A percentile compares a stretch with the other conserved stretches of the same genome.
Conservation (phyloP, 1,139 yeast genomes). For the Yamadazyma pseudoaaseri region DNA sequence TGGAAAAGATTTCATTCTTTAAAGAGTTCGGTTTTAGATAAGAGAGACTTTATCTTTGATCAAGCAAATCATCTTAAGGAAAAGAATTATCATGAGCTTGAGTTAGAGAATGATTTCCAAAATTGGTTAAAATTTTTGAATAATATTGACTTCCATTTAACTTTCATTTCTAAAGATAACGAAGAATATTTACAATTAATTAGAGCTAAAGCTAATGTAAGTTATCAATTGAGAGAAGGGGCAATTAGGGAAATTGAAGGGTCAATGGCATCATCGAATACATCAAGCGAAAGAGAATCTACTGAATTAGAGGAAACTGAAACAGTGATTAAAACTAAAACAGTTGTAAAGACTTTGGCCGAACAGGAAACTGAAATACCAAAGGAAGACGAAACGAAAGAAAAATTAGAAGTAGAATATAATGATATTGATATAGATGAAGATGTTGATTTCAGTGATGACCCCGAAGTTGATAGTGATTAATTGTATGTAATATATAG, state of each 20-base stretch:
- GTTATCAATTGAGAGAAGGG: constrained; percentile 70
- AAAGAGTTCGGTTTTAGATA: constrained; percentile 52
- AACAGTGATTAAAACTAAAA: background rate
- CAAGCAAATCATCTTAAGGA: constrained; percentile 13
- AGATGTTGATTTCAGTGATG: constrained; percentile 10
- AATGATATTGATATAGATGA: constrained; percentile 5
- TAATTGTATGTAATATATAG: constrained; percentile 1
- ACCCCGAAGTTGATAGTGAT: constrained; percentile 12
- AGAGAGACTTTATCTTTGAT: constrained; percentile 56
- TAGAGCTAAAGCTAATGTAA: constrained; percentile 79
- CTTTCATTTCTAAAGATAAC: constrained; percentile 62
- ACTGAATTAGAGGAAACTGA: background rate
- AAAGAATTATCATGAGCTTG: constrained; percentile 10
- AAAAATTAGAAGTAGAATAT: constrained; percentile 7
- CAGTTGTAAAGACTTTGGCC: constrained; percentile 1
- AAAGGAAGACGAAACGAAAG: constrained; percentile 4
- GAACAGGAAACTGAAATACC: constrained; percentile 3
- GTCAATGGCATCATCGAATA: background rate
- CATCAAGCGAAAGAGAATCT: background rate
- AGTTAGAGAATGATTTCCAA: constrained; percentile 33
- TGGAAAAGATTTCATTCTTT: constrained; percentile 67
- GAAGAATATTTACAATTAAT: constrained; percentile 68
- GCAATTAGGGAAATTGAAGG: constrained; percentile 9
- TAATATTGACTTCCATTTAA: constrained; percentile 61
- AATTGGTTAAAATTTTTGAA: constrained; percentile 51